Conservation (phyloP, 1,139 yeast genomes). For the Debaryomyces robertsiae region DNA sequence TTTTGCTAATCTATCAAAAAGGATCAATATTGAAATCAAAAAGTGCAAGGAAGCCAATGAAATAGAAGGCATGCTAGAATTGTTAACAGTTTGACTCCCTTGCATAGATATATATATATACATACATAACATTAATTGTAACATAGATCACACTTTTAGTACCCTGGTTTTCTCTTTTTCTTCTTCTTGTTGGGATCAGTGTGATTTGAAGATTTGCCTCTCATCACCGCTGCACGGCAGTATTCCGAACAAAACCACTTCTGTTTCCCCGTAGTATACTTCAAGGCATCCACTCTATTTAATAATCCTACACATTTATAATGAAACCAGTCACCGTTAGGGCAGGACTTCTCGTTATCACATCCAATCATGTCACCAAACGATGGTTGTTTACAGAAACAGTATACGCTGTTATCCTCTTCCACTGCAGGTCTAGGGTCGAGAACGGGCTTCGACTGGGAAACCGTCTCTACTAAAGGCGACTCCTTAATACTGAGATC, state of each 20-base stretch:
- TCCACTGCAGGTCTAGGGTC: slow-evolving; percentile 15
- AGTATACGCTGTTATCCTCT: slow-evolving; percentile 33
- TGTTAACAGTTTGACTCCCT: slow-evolving; percentile 52
- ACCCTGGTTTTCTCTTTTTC: slow-evolving; percentile 13
- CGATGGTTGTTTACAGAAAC: slow-evolving; percentile 49
- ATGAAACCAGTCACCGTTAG: slow-evolving; percentile 54
- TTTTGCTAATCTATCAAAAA: slow-evolving; percentile 58
- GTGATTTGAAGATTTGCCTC: slow-evolving; percentile 14
- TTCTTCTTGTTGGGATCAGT: slow-evolving; percentile 24
- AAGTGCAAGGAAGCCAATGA: slow-evolving; percentile 87
- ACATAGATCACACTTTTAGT: slow-evolving; percentile 7
- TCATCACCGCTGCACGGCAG: slow-evolving; percentile 29
- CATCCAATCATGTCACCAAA: slow-evolving; percentile 53
- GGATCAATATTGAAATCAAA: slow-evolving; percentile 66
- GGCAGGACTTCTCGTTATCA: slow-evolving; percentile 43
- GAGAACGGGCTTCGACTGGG: slow-evolving; percentile 8
- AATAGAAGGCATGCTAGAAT: slow-evolving; percentile 90
- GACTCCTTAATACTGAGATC: slow-evolving; percentile 2
- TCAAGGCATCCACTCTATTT: slow-evolving; percentile 42
- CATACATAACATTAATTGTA: slow-evolving; percentile 8
- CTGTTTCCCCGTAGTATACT: slow-evolving; percentile 37
- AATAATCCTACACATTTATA: slow-evolving; percentile 50
- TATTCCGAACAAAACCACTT: slow-evolving; percentile 47
- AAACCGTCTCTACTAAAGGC: slow-evolving; percentile 1
- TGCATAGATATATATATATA: slow-evolving; percentile 11